Conservation (phyloP, 371 early-diverging fungal species). For the Cokeromyces recurvatus region DNA sequence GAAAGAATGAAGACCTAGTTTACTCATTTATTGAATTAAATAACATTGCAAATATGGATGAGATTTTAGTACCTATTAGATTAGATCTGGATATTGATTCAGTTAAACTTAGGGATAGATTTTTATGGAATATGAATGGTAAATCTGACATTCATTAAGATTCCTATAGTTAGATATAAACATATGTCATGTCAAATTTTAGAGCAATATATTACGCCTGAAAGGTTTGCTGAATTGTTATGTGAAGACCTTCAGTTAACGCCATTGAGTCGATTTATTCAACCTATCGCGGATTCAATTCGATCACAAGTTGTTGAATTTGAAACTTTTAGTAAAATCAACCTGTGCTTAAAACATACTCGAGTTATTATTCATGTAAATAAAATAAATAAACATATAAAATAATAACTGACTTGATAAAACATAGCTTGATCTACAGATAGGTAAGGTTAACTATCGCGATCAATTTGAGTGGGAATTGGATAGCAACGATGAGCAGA, state of each 20-base stretch:
- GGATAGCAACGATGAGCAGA: constrained; percentile 35
- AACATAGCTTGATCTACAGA: constrained; percentile 76
- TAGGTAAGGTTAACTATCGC: constrained; percentile 77
- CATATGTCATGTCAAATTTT: too few species aligned
- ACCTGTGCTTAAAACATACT: constrained; percentile 26
- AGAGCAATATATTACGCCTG: constrained; percentile 86
- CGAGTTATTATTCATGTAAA: constrained; percentile 46
- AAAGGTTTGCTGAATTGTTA: constrained; percentile 87
- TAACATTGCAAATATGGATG: constrained; percentile 55
- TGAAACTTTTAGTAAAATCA: constrained; percentile 35
- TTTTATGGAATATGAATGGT: constrained; percentile 85
- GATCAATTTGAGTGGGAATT: constrained; percentile 96
- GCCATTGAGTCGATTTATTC: constrained; percentile 48
- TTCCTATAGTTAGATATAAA: not conserved
- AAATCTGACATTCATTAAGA: constrained; percentile 1
- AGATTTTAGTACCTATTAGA: constrained; percentile 73
- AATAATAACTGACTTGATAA: not conserved
- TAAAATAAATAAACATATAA: not conserved
- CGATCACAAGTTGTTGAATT: constrained; percentile 52
- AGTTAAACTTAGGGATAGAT: constrained; percentile 65
- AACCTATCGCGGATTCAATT: constrained; percentile 78
- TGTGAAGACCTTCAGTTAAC: constrained; percentile 76
- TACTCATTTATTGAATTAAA: constrained; percentile 29
- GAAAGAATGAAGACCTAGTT: constrained; percentile 30
- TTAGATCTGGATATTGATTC: constrained; percentile 81